Percentiles rank a stretch among this genome's conserved stretches.
These are phyloP conservation scores for Hysterangium stoloniferum DNA, from an alignment of 768 basidiomycete genomes.

Conservation along the genomic window DNA sequence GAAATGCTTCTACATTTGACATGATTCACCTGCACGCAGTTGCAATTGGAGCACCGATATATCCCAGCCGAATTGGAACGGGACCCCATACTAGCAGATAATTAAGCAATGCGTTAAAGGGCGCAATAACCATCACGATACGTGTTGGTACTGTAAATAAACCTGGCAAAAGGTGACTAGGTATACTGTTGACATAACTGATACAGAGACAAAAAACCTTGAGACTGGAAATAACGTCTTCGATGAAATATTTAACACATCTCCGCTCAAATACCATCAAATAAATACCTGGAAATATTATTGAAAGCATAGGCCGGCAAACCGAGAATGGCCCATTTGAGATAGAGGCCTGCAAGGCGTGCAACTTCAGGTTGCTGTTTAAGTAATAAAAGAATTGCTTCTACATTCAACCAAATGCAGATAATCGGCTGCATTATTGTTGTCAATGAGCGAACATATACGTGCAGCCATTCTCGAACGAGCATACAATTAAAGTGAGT, in stretches of 20 bases:
- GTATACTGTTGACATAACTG: constrained; percentile 3
- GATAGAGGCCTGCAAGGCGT: constrained; percentile 63
- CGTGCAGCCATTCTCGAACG: constrained; percentile 6
- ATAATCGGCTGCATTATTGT: constrained; percentile 48
- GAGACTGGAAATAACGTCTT: constrained; percentile 76
- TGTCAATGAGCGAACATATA: constrained; percentile 14
- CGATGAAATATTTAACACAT: no score
- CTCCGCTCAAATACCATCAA: no score
- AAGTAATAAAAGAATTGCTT: constrained; percentile 64
- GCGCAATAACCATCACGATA: constrained; percentile 76
- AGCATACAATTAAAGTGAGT: constrained; percentile 50
- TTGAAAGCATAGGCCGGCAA: constrained; percentile 70
- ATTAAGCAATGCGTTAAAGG: constrained; percentile 77
- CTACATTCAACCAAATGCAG: constrained; percentile 76
- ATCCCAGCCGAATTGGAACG: constrained; percentile 68
- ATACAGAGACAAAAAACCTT: constrained; percentile 37
- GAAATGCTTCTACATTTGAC: background rate
- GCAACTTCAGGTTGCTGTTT: constrained; percentile 84
- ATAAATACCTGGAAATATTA: constrained; percentile 38
- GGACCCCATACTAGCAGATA: constrained; percentile 92
- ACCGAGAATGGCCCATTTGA: constrained; percentile 68
- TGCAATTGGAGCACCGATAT: constrained; percentile 87
- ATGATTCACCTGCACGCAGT: constrained; percentile 47
- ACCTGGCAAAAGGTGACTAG: constrained; percentile 30
- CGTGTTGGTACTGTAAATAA: constrained; percentile 81